Evolutionary conservation across 2,329 filamentous ascomycete species (phyloP).

Genomic region (Byssothecium circinans): DNA sequence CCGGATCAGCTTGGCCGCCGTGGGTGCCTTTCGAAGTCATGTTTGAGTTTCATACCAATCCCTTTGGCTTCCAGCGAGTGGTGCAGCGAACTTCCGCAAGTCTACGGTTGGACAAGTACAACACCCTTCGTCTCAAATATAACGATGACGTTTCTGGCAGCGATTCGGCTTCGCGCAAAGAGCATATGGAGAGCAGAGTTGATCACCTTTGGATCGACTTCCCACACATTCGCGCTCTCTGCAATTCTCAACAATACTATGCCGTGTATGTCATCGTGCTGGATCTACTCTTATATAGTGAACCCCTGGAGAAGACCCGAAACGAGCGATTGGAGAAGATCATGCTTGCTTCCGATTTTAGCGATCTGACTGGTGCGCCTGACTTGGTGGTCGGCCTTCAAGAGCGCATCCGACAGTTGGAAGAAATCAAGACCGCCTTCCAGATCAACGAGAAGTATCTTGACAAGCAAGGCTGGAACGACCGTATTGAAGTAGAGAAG

Average conservation of each 20-base stretch:
- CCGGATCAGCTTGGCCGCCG: constrained; percentile 88
- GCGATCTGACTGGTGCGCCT: constrained; percentile 88
- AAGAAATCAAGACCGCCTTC: constrained; percentile 96
- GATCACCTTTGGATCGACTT: constrained; percentile 98
- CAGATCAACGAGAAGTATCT: constrained; percentile 86
- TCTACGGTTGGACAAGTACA: constrained; percentile 96
- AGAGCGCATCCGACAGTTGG: constrained; percentile 86
- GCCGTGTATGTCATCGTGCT: constrained; percentile 97
- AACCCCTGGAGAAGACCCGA: constrained; percentile 95
- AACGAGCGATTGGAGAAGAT: constrained; percentile 96
- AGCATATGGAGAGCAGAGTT: constrained; percentile 74
- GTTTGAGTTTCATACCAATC: constrained; percentile 92
- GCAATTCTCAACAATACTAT: constrained; percentile 96
- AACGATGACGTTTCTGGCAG: constrained; percentile 84
- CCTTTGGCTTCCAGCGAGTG: constrained; percentile 96
- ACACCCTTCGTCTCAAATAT: constrained; percentile 93
- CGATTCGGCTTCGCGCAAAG: constrained; percentile 51
- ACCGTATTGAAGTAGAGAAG: constrained; percentile 82
- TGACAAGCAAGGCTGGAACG: constrained; percentile 88
- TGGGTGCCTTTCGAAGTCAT: constrained; percentile 99
- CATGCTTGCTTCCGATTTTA: constrained; percentile 98
- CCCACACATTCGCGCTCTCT: constrained; percentile 88
- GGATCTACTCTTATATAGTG: constrained; percentile 92
- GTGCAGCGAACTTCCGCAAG: constrained; percentile 96
- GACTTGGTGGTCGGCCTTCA: constrained; percentile 91